Base-by-base conservation (phyloP, 2,329 filamentous ascomycete genomes). In the Aspergillus caelatus region DNA sequence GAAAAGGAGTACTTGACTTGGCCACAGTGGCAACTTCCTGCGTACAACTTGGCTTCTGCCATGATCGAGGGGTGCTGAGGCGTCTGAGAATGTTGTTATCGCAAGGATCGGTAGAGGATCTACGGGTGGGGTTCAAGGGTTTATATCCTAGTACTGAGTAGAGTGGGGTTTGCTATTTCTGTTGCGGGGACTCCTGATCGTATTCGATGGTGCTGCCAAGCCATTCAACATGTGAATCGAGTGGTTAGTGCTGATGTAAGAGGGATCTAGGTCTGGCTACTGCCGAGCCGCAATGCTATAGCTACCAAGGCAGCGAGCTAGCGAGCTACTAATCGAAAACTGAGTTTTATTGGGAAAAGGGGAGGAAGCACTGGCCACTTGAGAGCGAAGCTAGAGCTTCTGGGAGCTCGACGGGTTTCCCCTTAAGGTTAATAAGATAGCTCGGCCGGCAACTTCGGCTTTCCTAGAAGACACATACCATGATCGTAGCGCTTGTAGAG, bases 21-120 rank as follows among this genome's bases (percentile, higher is more conserved):
- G 43, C 69, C 67, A 52, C 70, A 70, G 57, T 70, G 70, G 60
- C 68, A 72, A 53, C 59, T 68, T 23, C 70, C 67, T 1, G 30
- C 36, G 63, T 68, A 65, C 21, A 39, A 55, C 34, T 62, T 41
- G 21, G 41, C 5, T 39, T 52, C 9, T 36, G 36, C n/a, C 21
- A 62, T 50, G 5, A 12, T 16, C 3, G 43, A 41, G 43, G 21
- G 43, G n/a, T 46, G 43, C 43, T 46, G 11, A 46, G 11, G 43
- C 19, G 43, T 41, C 39, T 41, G 39, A 41, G 39, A 41, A 41
- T 41, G 39, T 41, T 41, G 39, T 41, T 41, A 41, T 41, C 39
- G 39, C 39, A n/a, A 8, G 19, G 39, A 41, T 41, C 16, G 16
- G 3, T 6, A 9, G 39, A 41, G 7, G 39, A 41, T 41, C 39